Evolutionary conservation across 1,139 yeast genomes (phyloP), one percentile per base, ranked within the genome.

Genomic region (Pichia sp.): DNA sequence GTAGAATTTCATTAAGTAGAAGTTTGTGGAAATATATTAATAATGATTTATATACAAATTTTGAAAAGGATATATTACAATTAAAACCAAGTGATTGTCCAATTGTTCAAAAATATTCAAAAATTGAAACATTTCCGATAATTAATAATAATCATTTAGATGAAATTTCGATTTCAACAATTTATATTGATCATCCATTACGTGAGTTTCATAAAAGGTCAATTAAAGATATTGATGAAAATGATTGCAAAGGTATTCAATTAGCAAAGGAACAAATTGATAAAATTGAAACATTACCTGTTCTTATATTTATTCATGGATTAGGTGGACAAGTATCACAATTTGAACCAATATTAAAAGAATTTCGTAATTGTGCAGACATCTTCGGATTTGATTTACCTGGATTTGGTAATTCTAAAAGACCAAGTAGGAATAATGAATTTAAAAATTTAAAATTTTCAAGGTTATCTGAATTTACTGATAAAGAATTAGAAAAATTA

Each of bases 311-410:
- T 43, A 57, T 84, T 24, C 94, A 84, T 61, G 94, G 94, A 0
- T 64, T 84, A 37, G 94, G 94, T 1, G 94, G 94, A 8, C 90
- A 82, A 57, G 69, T 82, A 65, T 70, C 83, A 9, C 90, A 82
- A 58, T 83, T 85, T 58, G 87, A 81, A 54, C 75, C 78, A 4
- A 64, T 82, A 36, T 69, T 84, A 63, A 84, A 78, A 35, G 70
- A 79, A 46, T 71, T 84, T 47, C 70, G 86, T 28, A 84, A 81
- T 56, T 79, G 84, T 58, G 73, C 80, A 55, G 84, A 81, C 51
- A 70, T 82, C 3, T 58, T 80, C 44, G 71, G 86, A 1, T 56
- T 84, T 23, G 94, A 84, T 57, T 67, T 84, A 44, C 94, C 94
- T 0, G 94, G 94, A 0, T 82, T 82, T 62, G 94, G 94, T 20